Conservation (phyloP, 176 grass and related monocot species). For the Eragrostis nindensis region DNA sequence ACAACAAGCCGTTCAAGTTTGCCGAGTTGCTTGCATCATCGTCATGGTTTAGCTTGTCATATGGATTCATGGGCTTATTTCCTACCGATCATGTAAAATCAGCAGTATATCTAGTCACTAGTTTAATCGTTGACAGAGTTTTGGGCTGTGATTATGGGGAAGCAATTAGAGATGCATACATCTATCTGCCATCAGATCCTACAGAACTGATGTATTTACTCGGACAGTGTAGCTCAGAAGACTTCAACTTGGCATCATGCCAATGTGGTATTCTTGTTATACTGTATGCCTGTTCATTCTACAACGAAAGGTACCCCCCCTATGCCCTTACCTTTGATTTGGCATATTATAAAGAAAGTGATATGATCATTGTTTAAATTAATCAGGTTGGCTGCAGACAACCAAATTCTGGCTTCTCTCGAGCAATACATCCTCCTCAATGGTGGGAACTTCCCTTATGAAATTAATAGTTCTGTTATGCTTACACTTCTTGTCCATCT, state of each 20-base stretch:
- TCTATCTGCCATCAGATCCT: conserved; percentile 79
- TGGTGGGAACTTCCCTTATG: conserved; percentile 56
- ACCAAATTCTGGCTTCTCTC: conserved; percentile 82
- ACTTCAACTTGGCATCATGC: conserved; percentile 79
- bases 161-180: conserved; percentile 78
- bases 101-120: conserved; percentile 69
- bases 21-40: conserved; percentile 65
- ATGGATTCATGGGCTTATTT: conserved; percentile 89
- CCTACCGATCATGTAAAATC: conserved; percentile 75
- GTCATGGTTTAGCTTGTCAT: conserved; percentile 90
- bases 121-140: conserved; percentile 72
- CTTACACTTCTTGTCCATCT: conserved; percentile 79
- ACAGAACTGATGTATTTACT: conserved; percentile 82
- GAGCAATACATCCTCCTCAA: conserved; percentile 98
- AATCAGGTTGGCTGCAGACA: conserved; percentile 66
- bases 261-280: conserved; percentile 81
- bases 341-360: conserved; percentile 24
- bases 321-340: conserved; percentile 25
- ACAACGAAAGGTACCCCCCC: conserved; percentile 73
- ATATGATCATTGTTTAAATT: conserved; percentile 39
- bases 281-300: conserved; percentile 74
- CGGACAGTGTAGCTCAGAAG: conserved; percentile 66
- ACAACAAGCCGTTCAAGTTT: conserved; percentile 52
- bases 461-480: conserved; percentile 56
- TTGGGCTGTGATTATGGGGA: conserved; percentile 71